These are phyloP conservation scores for Cronartium quercuum DNA, from an alignment of 1,284 basidiomycete species.

Conservation along the genomic window DNA sequence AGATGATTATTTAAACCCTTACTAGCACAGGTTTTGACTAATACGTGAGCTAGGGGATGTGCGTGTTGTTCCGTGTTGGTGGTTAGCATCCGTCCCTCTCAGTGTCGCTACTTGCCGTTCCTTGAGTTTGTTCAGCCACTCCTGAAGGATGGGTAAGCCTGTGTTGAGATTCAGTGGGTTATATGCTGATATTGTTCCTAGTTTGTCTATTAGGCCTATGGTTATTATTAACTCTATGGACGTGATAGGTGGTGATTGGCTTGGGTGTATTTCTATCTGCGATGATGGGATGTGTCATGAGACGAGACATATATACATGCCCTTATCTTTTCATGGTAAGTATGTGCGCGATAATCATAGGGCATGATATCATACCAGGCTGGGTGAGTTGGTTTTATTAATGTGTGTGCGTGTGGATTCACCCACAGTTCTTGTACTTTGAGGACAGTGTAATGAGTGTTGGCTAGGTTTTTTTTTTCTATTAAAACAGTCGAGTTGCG, in stretches of 20 bases:
- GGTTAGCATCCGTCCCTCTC: neutral
- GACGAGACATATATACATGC: no score
- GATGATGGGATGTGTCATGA: neutral
- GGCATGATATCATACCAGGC: neutral
- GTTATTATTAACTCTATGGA: neutral
- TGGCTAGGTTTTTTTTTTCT: no score
- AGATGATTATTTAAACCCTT: neutral
- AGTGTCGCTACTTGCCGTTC: neutral
- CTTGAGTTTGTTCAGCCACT: neutral
- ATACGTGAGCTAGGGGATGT: neutral
- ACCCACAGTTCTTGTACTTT: neutral
- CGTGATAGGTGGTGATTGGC: neutral
- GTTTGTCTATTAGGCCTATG: neutral
- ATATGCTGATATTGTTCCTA: neutral
- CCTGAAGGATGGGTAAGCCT: neutral
- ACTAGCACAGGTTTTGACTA: neutral
- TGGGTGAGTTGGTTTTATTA: neutral
- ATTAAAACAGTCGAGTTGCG: no score
- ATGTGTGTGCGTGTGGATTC: neutral
- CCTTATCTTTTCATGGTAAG: neutral
- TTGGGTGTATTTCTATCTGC: neutral
- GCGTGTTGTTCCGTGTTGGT: neutral
- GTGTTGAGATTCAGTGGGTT: neutral
- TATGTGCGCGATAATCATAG: neutral
- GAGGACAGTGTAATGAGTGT: no score